Conservation (phyloP, 2,329 filamentous ascomycete genomes). For the Rutstroemia sp. region DNA sequence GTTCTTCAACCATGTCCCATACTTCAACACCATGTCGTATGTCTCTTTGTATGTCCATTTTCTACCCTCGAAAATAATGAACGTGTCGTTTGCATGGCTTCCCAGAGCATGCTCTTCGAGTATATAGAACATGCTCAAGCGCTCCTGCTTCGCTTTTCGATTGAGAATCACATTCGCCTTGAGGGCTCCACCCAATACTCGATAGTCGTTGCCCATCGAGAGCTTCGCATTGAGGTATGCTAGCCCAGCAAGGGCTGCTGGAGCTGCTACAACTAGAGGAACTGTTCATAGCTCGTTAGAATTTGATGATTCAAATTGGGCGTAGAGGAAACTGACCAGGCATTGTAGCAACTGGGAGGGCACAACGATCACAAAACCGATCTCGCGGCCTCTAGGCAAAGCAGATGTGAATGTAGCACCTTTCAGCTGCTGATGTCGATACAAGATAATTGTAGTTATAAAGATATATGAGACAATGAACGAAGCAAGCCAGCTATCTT, state of each 20-base stretch:
- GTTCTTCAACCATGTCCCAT: constrained; percentile 67
- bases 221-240: constrained; percentile 73
- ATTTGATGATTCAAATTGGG: not conserved
- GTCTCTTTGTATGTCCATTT: constrained; percentile 68
- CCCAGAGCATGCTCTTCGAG: constrained; percentile 60
- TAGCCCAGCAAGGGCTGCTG: constrained; percentile 57
- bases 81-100: constrained; percentile 44
- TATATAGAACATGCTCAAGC: constrained; percentile 65
- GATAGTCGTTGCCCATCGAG: constrained; percentile 57
- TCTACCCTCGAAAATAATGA: constrained; percentile 62
- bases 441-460: too few species aligned
- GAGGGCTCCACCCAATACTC: constrained; percentile 48
- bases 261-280: constrained; percentile 46
- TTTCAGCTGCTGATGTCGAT: too few species aligned
- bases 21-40: constrained; percentile 63
- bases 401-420: too few species aligned
- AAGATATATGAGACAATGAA: too few species aligned
- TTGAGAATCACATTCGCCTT: constrained; percentile 37
- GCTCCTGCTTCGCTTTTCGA: constrained; percentile 47
- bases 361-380: too few species aligned
- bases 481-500: too few species aligned
- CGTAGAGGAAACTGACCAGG: constrained; percentile 16
- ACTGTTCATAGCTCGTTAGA: constrained; percentile 30
- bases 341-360: constrained; percentile 12
- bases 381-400: too few species aligned